These are phyloP conservation scores for Populus euphratica DNA, from an alignment of 345 rosid species.

Conservation along the genomic window DNA sequence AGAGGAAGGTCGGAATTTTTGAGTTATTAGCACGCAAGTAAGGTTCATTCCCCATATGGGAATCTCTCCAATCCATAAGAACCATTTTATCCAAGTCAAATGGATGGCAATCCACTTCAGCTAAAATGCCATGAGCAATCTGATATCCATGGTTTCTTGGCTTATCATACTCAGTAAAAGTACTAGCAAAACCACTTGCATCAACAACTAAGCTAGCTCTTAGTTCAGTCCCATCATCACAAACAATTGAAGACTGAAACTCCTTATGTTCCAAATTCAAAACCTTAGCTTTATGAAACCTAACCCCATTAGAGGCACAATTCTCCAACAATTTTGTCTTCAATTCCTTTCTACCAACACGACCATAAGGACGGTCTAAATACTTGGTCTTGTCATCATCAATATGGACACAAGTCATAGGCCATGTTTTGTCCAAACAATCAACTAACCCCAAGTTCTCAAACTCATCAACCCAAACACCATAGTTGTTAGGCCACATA, in stretches of 20 bases:
- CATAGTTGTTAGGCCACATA: conserved; percentile 59
- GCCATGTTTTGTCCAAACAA: conserved; percentile 60
- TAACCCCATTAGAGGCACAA: conserved; percentile 46
- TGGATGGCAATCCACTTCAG: conserved; percentile 65
- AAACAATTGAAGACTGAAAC: conserved; percentile 40
- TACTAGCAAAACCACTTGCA: conserved; percentile 55
- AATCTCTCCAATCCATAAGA: conserved; percentile 77
- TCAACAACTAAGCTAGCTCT: conserved; percentile 55
- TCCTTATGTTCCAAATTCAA: conserved; percentile 59
- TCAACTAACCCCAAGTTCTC: conserved; percentile 48
- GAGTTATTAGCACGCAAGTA: conserved; percentile 40
- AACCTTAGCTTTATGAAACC: conserved; percentile 53
- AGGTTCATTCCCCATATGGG: conserved; percentile 65
- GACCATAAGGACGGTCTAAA: conserved; percentile 57
- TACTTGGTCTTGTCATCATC: conserved; percentile 46
- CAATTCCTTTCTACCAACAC: conserved; percentile 45
- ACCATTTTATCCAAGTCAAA: conserved; percentile 66
- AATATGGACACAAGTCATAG: conserved; percentile 42
- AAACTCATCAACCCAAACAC: conserved; percentile 76
- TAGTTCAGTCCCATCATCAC: conserved; percentile 55
- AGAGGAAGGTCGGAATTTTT: conserved; percentile 47
- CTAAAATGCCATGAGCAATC: conserved; percentile 66
- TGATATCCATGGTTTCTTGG: conserved; percentile 63
- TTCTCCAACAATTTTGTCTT: conserved; percentile 44
- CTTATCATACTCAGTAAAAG: conserved; percentile 44